Percentiles rank a stretch among this genome's conserved stretches.
Conservation (phyloP, 768 basidiomycete genomes). For the Phlebiopsis gigantea region DNA sequence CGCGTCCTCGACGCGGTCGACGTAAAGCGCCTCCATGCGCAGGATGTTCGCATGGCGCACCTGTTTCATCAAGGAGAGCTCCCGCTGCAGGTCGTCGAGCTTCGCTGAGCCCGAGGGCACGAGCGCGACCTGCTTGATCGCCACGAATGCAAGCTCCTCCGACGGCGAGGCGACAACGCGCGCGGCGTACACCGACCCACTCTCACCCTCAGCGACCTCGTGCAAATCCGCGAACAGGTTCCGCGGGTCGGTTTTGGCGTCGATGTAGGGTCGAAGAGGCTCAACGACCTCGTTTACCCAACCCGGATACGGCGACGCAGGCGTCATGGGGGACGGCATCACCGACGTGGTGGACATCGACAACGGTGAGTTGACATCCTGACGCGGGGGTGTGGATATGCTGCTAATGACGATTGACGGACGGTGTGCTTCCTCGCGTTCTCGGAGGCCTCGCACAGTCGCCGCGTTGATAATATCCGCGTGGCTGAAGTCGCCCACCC, state of each 20-base stretch:
- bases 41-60: slow-evolving; percentile 60
- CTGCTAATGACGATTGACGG: slow-evolving; percentile 22
- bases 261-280: slow-evolving; percentile 57
- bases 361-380: slow-evolving; percentile 2
- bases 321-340: slow-evolving; percentile 33
- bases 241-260: slow-evolving; percentile 55
- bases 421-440: slow-evolving; percentile 11
- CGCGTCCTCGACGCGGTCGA: slow-evolving; percentile 47
- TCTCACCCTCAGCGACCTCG: slow-evolving; percentile 83
- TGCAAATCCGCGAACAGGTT: slow-evolving; percentile 60
- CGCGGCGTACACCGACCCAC: slow-evolving; percentile 60
- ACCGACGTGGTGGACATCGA: slow-evolving; percentile 15
- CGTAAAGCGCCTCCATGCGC: slow-evolving; percentile 64
- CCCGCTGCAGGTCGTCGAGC: slow-evolving; percentile 54
- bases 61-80: slow-evolving; percentile 54
- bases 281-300: slow-evolving; percentile 59
- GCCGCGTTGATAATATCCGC: slow-evolving; percentile 13
- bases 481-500: slow-evolving; percentile 16
- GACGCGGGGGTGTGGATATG: neutral
- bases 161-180: slow-evolving; percentile 23
- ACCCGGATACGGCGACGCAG: slow-evolving; percentile 48
- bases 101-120: slow-evolving; percentile 55
- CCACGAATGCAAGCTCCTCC: slow-evolving; percentile 35
- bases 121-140: slow-evolving; percentile 71
- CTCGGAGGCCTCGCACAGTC: slow-evolving; percentile 14